Base-by-base conservation (phyloP, 768 basidiomycete species). In the Collybia mongolica region DNA sequence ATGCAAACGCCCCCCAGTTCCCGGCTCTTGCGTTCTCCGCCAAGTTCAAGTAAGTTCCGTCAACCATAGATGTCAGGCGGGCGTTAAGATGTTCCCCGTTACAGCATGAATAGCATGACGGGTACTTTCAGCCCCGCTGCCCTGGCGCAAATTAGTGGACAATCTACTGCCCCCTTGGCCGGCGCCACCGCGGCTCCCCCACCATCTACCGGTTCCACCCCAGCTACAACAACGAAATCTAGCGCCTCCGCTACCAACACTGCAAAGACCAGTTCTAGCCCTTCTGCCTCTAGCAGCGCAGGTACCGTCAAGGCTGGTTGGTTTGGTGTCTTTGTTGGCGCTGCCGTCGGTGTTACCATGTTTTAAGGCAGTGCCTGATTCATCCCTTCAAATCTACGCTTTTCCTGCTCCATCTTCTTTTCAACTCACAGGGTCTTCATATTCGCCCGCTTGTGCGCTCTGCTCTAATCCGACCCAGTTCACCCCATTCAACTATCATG, bases 1-100 rank as follows among this genome's bases (percentile, higher is more conserved):
- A 87, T 62, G 41, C 81, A 23, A 60, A 61, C 2, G 63, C 77
- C 48, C 68, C 84, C 12, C 71, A 79, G 48, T 87, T 72, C 70
- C 78, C 77, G 3, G 79, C 76, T 39, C 71, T 86, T 54, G 82
- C 89, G 0, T 95, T 92, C 75, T 90, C 90, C 6, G 79, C 91
- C 55, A 80, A 79, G 59, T 93, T 91, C 74, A 71, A 72, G 90
- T 92, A 61, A 55, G 84, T 70, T 5, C 35, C 9, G 28, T 43
- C 24, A 11, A 15, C 20, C n/a, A 18, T 7, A 19, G 7, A 5
- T 29, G 12, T n/a, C 35, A 5, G 32, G 9, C 35, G 40, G 35
- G 14, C 7, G 22, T 20, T 48, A 38, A 49, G 14, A 48, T 37
- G 19, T 49, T 19, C n/a, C n/a, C 35, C 39, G 20, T 19, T 46